Evolutionary conservation across 371 early-diverging fungal genomes (phyloP), one percentile per base, ranked within the genome.

Genomic region (Globomyces sp.): DNA sequence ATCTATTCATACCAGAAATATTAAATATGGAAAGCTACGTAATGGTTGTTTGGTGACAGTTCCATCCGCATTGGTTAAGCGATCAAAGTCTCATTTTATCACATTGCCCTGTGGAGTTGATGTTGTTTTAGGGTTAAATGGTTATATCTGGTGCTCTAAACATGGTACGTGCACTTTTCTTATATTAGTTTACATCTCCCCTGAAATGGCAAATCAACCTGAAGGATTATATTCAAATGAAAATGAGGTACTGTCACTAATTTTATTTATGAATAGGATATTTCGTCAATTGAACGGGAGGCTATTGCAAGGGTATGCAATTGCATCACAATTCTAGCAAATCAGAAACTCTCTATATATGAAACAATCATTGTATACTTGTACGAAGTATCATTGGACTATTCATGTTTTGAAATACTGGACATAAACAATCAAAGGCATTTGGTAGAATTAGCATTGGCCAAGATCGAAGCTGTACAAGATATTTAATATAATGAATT

Each of bases 21-120:
- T 92, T 64, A 97, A 95, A 73, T 99, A 99, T 71, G 95, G 98
- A 44, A 99, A 99, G 81, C 85, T 98, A 60, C 80, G 94, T 50
- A 95, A 93, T 67, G 99, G 99, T 4, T 87, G 89, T 0, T 81
- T 98, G 57, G 85, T 97, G 8, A 72, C 75, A 4, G 95, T 96
- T 2, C 90, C 92, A 2, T 90, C 96, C 42, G 86, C 86, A 0
- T 80, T 95, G 58, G 88, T 98, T 8, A 91, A 91, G 67, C 89
- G 97, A 10, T 89, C 90, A 68, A 92, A 94, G 74, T 90, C 92
- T 11, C 99, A 98, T 72, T 96, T 98, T 73, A 87, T 90, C 58
- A 78, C 86, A 0, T 78, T 96, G 34, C 83, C 93, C 2, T 91
- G 89, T 64, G 95, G 93, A 42, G 88, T 99, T 8, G 90, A 95